phyloP scores from a whole-genome alignment of 768 basidiomycete species.

The Flagelloscypha sp. region DNA sequence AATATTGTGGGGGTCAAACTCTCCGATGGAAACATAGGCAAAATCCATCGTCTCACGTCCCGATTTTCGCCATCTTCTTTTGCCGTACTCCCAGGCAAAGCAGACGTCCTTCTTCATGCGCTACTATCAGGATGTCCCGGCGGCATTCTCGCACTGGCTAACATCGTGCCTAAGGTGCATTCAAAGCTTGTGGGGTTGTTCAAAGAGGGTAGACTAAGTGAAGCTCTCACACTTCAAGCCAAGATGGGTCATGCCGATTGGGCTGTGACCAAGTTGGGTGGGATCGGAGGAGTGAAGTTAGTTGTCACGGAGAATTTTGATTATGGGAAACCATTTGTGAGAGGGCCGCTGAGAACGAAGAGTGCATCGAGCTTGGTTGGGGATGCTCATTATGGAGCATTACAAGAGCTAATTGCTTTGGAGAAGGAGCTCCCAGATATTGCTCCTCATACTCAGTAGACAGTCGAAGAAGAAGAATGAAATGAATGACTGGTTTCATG shows the following conservation, averaged over 20 bases:
- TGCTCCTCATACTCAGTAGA: too few relatives aligned
- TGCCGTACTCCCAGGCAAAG: conserved; percentile 68
- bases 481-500: too few relatives aligned
- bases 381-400: conserved; percentile 29
- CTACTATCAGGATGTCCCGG: conserved; percentile 58
- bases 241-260: conserved; percentile 61
- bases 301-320: conserved; percentile 55
- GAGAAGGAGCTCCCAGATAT: conserved; percentile 41
- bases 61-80: conserved; percentile 46
- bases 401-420: conserved; percentile 37
- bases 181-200: conserved; percentile 38
- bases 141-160: conserved; percentile 55
- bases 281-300: conserved; percentile 61
- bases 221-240: conserved; percentile 55
- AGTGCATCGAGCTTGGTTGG: conserved; percentile 26
- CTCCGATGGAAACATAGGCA: conserved; percentile 80
- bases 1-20: conserved; percentile 84
- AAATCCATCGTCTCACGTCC: conserved; percentile 67
- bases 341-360: conserved; percentile 41
- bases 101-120: conserved; percentile 59
- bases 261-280: conserved; percentile 54
- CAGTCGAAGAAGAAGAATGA: too few relatives aligned
- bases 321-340: conserved; percentile 45
- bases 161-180: conserved; percentile 55
- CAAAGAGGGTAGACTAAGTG: conserved; percentile 42